Percentiles rank a stretch among this genome's conserved stretches.
These are phyloP conservation scores for Zygoascus tannicola DNA, from an alignment of 805 yeast genomes.

Conservation along the genomic window DNA sequence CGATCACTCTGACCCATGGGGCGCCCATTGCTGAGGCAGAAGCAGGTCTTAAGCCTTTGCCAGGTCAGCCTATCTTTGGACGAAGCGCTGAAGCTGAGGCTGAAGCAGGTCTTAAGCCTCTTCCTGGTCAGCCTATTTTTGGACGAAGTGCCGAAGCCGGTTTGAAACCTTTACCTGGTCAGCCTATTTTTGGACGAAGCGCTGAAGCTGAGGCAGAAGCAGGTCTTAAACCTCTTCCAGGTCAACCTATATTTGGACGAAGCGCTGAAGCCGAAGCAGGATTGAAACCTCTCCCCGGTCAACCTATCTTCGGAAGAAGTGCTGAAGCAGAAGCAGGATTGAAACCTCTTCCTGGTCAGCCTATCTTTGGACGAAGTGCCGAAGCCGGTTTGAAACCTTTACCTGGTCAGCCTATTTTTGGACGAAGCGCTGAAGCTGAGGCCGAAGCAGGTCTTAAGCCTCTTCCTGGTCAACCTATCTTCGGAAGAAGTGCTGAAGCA, in stretches of 20 bases:
- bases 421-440: slow-evolving; percentile 9
- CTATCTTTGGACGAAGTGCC: slow-evolving; percentile 1
- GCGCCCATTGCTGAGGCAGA: slow-evolving; percentile 5
- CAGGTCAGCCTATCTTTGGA: slow-evolving; percentile 3
- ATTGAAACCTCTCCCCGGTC: neutral
- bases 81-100: slow-evolving; percentile 4
- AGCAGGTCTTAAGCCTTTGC: neutral
- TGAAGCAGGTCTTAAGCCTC: neutral
- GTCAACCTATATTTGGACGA: slow-evolving; percentile 5
- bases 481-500: slow-evolving; percentile 5
- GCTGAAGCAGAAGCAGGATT: slow-evolving; percentile 4
- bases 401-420: slow-evolving; percentile 5
- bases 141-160: slow-evolving; percentile 6
- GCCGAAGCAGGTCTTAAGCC: slow-evolving; percentile 1
- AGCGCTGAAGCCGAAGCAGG: slow-evolving; percentile 7
- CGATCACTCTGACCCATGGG: neutral
- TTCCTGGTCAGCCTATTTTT: slow-evolving; percentile 5
- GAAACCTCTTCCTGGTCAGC: slow-evolving; percentile 2
- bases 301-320: neutral
- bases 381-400: slow-evolving; percentile 1
- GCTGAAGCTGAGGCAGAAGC: slow-evolving; percentile 8
- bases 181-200: slow-evolving; percentile 2
- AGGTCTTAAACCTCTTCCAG: slow-evolving; percentile 1
- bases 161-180: slow-evolving; percentile 1
- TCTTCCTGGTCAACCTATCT: slow-evolving; percentile 4